These are phyloP conservation scores for Durotheca rogersii DNA, from an alignment of 495 filamentous ascomycete genomes.

Conservation along the genomic window DNA sequence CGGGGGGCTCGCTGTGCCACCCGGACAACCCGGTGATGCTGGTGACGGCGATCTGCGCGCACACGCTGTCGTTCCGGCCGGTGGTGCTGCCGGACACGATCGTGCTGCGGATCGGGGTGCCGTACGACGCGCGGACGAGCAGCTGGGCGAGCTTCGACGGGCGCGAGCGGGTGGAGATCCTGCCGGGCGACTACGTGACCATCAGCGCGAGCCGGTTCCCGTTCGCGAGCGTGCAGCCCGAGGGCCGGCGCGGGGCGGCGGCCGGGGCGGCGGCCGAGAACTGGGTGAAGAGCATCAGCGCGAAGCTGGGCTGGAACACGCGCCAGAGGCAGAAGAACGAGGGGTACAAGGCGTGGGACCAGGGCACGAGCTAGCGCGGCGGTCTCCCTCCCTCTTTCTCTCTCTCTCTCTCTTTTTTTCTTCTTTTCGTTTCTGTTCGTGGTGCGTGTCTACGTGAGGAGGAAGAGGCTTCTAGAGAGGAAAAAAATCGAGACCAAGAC, in stretches of 20 bases:
- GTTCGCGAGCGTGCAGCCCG: slow-evolving; percentile 83
- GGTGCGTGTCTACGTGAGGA: no score
- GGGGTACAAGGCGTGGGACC: slow-evolving; percentile 53
- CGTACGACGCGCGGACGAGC: slow-evolving; percentile 83
- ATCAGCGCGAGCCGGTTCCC: slow-evolving; percentile 90
- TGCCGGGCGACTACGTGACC: slow-evolving; percentile 91
- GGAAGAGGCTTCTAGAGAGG: no score
- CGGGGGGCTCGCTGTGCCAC: slow-evolving; percentile 91
- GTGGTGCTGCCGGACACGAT: slow-evolving; percentile 96
- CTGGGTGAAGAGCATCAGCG: slow-evolving; percentile 88
- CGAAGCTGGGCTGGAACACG: slow-evolving; percentile 93
- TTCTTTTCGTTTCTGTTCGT: no score
- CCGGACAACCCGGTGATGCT: slow-evolving; percentile 97
- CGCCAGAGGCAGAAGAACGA: slow-evolving; percentile 69
- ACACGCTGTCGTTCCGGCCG: slow-evolving; percentile 92
- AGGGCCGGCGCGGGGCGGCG: slow-evolving; percentile 67
- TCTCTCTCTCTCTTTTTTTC: no score
- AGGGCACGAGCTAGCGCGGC: slow-evolving; percentile 5
- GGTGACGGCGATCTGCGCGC: slow-evolving; percentile 91
- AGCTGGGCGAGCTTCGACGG: slow-evolving; percentile 98
- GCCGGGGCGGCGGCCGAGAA: no score
- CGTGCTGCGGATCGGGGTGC: slow-evolving; percentile 85
- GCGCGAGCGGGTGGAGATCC: slow-evolving; percentile 80
- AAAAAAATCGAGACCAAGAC: no score
- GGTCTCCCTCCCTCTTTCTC: no score